These are phyloP conservation scores for Nicotiana benthamiana DNA, from an alignment of 257 asterid species.

Conservation along the genomic window DNA sequence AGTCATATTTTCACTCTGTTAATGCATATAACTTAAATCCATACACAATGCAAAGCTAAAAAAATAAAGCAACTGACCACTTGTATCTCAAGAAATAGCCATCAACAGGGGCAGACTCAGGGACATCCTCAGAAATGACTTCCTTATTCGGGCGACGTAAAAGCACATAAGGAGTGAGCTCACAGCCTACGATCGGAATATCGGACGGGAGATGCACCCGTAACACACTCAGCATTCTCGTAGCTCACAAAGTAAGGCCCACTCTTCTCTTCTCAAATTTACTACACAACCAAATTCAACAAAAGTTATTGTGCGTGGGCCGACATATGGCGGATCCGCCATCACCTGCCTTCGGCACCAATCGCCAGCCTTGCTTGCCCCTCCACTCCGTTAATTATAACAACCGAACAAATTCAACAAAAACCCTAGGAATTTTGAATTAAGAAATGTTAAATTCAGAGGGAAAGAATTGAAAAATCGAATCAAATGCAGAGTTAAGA, in stretches of 20 bases:
- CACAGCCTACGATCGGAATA: constrained; percentile 94
- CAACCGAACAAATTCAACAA: constrained; percentile 12
- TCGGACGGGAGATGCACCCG: constrained; percentile 89
- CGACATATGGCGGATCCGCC: constrained; percentile 67
- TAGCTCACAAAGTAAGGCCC: constrained; percentile 5
- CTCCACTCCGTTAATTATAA: neutral
- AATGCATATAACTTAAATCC: too few species aligned
- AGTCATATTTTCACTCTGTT: too few species aligned
- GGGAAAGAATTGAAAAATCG: neutral
- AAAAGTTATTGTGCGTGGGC: constrained; percentile 18
- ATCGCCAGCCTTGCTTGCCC: constrained; percentile 45
- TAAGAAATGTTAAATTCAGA: neutral
- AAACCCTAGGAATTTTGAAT: neutral
- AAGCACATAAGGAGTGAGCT: constrained; percentile 81
- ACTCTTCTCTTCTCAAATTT: constrained; percentile 14
- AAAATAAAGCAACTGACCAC: constrained; percentile 29
- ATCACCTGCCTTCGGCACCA: constrained; percentile 32
- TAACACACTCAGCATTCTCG: constrained; percentile 58
- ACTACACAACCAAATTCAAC: neutral
- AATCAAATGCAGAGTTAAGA: neutral
- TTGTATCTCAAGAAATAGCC: constrained; percentile 31
- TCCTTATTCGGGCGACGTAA: constrained; percentile 40
- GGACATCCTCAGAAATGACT: constrained; percentile 42
- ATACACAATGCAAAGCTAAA: neutral
- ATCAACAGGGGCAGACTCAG: constrained; percentile 47